Evolutionary conservation across 2,329 filamentous ascomycete species (phyloP).

Genomic region (Colletotrichum tabaci): DNA sequence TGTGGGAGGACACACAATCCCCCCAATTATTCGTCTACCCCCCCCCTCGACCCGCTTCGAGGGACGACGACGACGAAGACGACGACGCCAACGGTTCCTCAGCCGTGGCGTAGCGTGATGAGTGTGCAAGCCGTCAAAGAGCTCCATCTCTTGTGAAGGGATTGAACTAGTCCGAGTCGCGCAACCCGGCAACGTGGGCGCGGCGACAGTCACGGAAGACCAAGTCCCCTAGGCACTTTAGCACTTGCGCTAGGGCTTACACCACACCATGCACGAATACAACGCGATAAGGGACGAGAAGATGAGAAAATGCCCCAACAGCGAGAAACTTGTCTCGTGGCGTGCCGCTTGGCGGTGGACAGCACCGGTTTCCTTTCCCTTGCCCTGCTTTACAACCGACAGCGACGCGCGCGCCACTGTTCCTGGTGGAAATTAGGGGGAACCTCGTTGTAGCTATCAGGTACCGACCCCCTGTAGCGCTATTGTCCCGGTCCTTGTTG

Average conservation of each 20-base stretch:
- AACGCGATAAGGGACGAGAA: constrained; percentile 11
- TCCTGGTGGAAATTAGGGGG: constrained; percentile 40
- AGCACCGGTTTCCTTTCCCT: constrained; percentile 22
- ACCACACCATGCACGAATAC: constrained; percentile 8
- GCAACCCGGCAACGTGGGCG: constrained; percentile 39
- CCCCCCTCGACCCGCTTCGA: constrained; percentile 21
- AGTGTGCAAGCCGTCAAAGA: neutral
- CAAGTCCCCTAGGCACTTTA: constrained; percentile 23
- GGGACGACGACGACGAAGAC: neutral
- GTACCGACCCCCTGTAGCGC: constrained; percentile 3
- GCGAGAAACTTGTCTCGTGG: constrained; percentile 12
- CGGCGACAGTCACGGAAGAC: constrained; percentile 1
- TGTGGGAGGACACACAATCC: neutral
- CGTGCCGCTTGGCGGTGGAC: constrained; percentile 36
- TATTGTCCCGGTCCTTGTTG: constrained; percentile 14
- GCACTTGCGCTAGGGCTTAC: constrained; percentile 32
- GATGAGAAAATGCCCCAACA: neutral
- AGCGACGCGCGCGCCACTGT: constrained; percentile 39
- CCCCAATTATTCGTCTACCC: neutral
- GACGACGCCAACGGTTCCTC: neutral
- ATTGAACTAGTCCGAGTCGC: constrained; percentile 21
- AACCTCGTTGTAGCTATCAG: constrained; percentile 22
- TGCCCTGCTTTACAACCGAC: constrained; percentile 13
- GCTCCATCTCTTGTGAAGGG: neutral
- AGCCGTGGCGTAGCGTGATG: constrained; percentile 12